A percentile compares a stretch with the other conserved stretches of the same genome.
These are phyloP conservation scores for Aspergillus melleus DNA, from an alignment of 2,329 filamentous ascomycete genomes.

Conservation along the genomic window DNA sequence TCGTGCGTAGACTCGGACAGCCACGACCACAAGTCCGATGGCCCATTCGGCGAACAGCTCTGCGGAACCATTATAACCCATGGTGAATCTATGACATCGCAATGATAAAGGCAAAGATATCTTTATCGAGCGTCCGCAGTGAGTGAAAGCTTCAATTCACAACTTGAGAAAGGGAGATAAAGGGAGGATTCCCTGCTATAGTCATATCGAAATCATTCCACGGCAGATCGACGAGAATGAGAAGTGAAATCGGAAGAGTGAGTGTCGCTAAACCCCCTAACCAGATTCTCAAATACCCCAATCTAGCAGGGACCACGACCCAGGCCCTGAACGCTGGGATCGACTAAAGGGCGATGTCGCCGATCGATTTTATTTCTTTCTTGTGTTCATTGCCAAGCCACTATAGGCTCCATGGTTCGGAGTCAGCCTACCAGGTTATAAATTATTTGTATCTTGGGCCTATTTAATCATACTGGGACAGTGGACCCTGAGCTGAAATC, in stretches of 20 bases:
- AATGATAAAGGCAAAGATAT: not conserved
- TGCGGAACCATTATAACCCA: conserved; percentile 19
- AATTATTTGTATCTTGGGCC: not conserved
- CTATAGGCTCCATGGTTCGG: not conserved
- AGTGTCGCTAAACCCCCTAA: not conserved
- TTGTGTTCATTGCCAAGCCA: not conserved
- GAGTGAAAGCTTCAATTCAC: not conserved
- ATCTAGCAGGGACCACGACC: not conserved
- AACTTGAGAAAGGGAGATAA: no score
- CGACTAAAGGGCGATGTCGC: not conserved
- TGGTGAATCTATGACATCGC: not conserved
- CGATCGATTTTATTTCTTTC: not conserved
- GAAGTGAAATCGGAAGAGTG: not conserved
- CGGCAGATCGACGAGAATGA: not conserved
- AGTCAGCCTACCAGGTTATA: not conserved
- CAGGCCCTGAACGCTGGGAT: not conserved
- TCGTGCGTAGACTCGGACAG: conserved; percentile 19
- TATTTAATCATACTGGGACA: not conserved
- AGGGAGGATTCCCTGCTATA: not conserved
- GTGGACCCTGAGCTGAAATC: not conserved
- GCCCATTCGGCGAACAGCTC: conserved; percentile 22
- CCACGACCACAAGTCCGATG: conserved; percentile 16
- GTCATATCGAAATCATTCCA: not conserved
- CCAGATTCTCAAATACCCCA: not conserved
- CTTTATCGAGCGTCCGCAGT: not conserved